These are phyloP conservation scores for Hura crepitans DNA, from an alignment of 441 rosid genomes.

Conservation along the genomic window DNA sequence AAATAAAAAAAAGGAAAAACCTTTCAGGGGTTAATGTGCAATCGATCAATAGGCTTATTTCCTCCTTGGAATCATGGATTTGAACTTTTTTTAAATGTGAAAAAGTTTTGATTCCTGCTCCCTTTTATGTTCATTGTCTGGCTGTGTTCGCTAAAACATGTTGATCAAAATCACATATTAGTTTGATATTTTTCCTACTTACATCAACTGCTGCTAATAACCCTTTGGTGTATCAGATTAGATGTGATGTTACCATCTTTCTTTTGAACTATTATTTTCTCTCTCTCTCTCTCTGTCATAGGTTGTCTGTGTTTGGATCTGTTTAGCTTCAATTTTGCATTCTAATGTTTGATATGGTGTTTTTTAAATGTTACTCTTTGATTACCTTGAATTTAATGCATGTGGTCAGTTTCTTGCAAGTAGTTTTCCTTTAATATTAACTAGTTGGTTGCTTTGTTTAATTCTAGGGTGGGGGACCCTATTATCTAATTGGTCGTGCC, in stretches of 20 bases:
- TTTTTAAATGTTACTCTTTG: neutral
- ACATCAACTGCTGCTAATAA: neutral
- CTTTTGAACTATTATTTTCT: neutral
- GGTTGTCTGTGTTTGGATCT: conserved; percentile 1
- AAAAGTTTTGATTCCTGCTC: neutral
- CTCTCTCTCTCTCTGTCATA: neutral
- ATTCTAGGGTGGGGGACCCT: conserved; percentile 95
- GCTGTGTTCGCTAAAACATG: neutral
- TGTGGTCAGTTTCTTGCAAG: neutral
- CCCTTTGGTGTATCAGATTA: neutral
- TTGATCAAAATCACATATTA: neutral
- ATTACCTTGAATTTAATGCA: neutral
- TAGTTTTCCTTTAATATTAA: neutral
- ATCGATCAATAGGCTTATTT: neutral
- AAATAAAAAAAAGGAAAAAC: no score
- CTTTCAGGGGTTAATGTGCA: neutral
- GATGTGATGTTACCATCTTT: neutral
- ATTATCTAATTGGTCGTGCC: conserved; percentile 99
- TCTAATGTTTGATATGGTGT: neutral
- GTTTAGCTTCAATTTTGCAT: neutral
- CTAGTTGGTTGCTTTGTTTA: conserved; percentile 17
- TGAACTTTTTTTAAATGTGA: neutral
- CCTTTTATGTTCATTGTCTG: neutral
- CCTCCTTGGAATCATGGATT: neutral
- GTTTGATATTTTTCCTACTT: neutral